Base-by-base conservation (phyloP, 1,284 basidiomycete species). In the Fomes fomentarius region DNA sequence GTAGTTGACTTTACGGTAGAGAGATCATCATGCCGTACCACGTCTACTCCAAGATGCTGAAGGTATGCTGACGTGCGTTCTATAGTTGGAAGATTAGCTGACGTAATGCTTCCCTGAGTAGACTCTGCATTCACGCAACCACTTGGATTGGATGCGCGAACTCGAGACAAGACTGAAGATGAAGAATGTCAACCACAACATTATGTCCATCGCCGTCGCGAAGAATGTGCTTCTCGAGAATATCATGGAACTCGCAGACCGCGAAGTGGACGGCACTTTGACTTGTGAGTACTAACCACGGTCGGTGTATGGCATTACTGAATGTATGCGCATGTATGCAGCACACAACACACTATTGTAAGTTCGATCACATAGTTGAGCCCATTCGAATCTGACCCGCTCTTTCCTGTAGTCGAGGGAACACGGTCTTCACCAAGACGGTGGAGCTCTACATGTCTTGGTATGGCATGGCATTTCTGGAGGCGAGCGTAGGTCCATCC, bases 391-490 rank as follows among this genome's bases (percentile, higher is more conserved):
- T 7, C 22, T 26, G 24, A 4, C 43, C 21, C n/a, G 19, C 9
- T 6, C 22, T 22, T 25, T 22, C n/a, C 39, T 26, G 17, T 41
- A 70, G 69, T 55, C 85, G 91, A 47, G 91, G 90, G 25, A 93
- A 93, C 67, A 91, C 87, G 6, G 82, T 81, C 34, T 77, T 93
- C 50, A 93, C 92, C 21, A 93, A 91, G 69, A 84, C 85, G 10
- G 83, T 93, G 71, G 92, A 94, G 65, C 69, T 84, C 5, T 85
- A 84, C 61, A 91, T 94, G 84, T 74, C 77, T 21, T 85, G 83
- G 74, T 88, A 91, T 63, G 92, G 91, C 12, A 82, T 76, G 63
- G 73, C 76, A 0, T 94, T 92, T 66, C 76, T 94, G 21, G 91
- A 93, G 66, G 82, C 83, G 21, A 90, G 88, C 62, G 78, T 94